Evolutionary conservation across 202 grass and related monocot genomes (phyloP), one percentile per base, ranked within the genome.

Genomic region (Bolboschoenoplectus hybrid): DNA sequence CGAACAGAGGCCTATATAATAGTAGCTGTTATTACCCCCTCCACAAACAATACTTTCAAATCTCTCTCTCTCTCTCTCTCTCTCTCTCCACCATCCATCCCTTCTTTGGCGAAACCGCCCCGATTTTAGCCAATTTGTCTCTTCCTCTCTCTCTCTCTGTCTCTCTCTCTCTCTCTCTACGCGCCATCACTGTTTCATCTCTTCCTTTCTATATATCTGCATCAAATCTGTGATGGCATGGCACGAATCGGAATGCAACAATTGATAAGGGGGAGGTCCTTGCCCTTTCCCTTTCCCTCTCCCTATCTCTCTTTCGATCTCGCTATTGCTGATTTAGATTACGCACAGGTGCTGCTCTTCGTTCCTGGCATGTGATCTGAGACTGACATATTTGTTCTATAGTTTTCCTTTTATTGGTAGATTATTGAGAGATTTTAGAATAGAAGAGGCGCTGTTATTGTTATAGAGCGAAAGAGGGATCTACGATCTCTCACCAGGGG

Each of bases 71-170:
- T 43, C 50, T 68, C 47, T 82, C 68, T 26, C 63, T 3, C 44
- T 79, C 43, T 56, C 51, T 82, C 86, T 58, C 55, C 84, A 65
- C 41, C 64, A 19, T 39, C 14, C 2, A 62, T 74, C 43, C 71
- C 83, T 72, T 85, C 82, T 58, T 36, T 49, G 41, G 66, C 26
- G 74, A 57, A 50, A 62, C 57, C 4, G 47, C 82, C 61, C 45
- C 80, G 4, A 84, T 87, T 88, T 89, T 81, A 16, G 52, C 80
- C 85, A 85, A 87, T 84, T 80, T 86, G 57, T 82, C 66, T 4
- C 81, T 83, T 26, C 12, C 40, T 32, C 61, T 70, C 20, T 73
- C n/a, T 75, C n/a, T 32, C 19, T 13, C 2, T 44, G 13, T 38
- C 17, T 58, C 35, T 38, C 5, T 16, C 45, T 39, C 76, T 62